Evolutionary conservation across 495 filamentous ascomycete genomes (phyloP).

Genomic region (Polyplosphaeria fusca): DNA sequence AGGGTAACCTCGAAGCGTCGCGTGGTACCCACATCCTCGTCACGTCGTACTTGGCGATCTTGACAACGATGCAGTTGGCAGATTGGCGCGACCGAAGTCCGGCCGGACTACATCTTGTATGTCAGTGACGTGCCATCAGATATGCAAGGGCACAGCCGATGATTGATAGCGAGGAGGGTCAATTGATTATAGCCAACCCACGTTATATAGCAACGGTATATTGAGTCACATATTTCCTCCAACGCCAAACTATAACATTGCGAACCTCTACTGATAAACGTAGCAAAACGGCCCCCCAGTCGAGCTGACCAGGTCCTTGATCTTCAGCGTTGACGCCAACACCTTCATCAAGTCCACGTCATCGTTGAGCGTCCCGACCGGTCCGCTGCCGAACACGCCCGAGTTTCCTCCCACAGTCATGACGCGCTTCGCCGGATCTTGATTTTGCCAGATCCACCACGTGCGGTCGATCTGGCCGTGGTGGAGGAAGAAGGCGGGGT

Average conservation of each 20-base stretch:
- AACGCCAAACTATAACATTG: no score
- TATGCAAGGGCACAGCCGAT: no score
- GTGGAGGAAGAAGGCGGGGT: constrained; percentile 17
- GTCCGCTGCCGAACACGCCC: not conserved
- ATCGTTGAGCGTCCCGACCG: not conserved
- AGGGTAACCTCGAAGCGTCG: no score
- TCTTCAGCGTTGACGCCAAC: not conserved
- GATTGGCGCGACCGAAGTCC: no score
- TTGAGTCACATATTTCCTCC: not conserved
- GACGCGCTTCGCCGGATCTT: constrained; percentile 38
- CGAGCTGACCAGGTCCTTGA: constrained; percentile 5
- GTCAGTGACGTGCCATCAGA: no score
- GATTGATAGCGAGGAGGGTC: no score
- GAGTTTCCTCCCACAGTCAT: not conserved
- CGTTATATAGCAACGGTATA: not conserved
- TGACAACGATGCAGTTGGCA: no score
- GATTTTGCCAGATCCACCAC: constrained; percentile 27
- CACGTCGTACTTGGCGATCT: no score
- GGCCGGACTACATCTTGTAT: no score
- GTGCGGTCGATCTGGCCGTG: constrained; percentile 8
- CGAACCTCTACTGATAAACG: constrained; percentile 10
- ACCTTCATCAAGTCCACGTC: not conserved
- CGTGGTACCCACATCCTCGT: no score
- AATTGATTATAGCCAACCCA: no score
- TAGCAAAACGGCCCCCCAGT: constrained; percentile 13